phyloP scores from a whole-genome alignment of 768 basidiomycete genomes.

The Sistotremastrum niveocremeum region DNA sequence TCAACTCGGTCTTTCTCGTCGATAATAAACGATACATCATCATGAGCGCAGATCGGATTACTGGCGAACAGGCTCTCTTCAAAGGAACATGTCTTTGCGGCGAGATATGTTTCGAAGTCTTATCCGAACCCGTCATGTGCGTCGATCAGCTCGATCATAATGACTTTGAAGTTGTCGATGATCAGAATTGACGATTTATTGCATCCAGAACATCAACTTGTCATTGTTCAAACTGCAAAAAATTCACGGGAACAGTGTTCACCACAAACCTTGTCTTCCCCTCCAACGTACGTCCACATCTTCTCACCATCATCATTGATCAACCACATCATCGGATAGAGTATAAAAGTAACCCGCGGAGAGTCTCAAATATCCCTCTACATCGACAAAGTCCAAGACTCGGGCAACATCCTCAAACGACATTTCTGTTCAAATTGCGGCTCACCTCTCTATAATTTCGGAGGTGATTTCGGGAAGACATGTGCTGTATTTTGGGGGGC shows the following conservation, averaged over 20 bases:
- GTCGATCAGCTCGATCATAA: neutral
- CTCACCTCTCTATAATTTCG: slow-evolving; percentile 4
- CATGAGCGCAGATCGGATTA: too few species aligned
- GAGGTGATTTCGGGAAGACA: slow-evolving; percentile 6
- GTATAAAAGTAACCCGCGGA: neutral
- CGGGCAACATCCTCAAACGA: slow-evolving; percentile 5
- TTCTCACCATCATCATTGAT: neutral
- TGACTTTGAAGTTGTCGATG: neutral
- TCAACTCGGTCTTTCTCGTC: too few species aligned
- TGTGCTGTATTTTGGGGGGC: slow-evolving; percentile 4
- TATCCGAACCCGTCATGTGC: slow-evolving; percentile 4
- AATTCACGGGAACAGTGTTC: slow-evolving; percentile 7
- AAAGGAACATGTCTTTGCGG: slow-evolving; percentile 6
- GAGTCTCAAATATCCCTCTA: slow-evolving; percentile 2
- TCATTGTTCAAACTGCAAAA: slow-evolving; percentile 7
- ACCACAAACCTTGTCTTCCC: slow-evolving; percentile 8
- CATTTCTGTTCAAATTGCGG: slow-evolving; percentile 6
- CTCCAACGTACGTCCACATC: neutral
- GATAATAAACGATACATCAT: too few species aligned
- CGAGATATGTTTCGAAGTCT: slow-evolving; percentile 4
- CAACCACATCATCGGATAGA: neutral
- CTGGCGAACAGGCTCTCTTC: neutral
- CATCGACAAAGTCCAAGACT: slow-evolving; percentile 4
- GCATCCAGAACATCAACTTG: slow-evolving; percentile 1
- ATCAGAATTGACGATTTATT: neutral